Evolutionary conservation across 306 rosid species (phyloP), one percentile per base, ranked within the genome.

Genomic region (Malus asiatica): DNA sequence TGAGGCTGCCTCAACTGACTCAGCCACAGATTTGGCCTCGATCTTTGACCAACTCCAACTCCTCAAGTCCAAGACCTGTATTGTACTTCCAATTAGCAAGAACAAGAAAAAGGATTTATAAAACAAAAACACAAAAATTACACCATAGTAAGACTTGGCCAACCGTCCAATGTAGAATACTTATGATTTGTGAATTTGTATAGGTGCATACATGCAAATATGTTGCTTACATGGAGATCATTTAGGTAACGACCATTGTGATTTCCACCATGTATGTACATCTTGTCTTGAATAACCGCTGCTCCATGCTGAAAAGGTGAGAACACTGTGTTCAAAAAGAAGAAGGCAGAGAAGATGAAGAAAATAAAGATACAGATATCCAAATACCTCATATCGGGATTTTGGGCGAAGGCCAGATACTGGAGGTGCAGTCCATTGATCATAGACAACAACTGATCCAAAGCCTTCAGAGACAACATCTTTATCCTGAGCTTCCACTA

Each of bases 211-310:
- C 59, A 76, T 57, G 55, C 63, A 66, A 44, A 66, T 51, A 70
- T 75, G 81, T 67, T 79, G 79, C 97, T 90, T 83, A 93, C 98
- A 64, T 87, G 90, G 70, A 94, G 88, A 84, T 94, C 97, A 85
- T 80, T 91, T 66, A 94, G 96, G 85, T 94, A 91, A 77, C 98
- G 98, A 44, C 98, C 98, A 81, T 94, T 94, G 87, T 94, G 97
- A 83, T 91, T 94, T 86, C 98, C 98, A 33, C 98, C 98, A 87
- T 87, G 82, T 81, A 94, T 88, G 80, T 91, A 94, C 96, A 90
- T 85, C 90, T 88, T 91, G 85, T 94, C 94, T 88, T 86, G 98
- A 75, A 90, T 77, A 51, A 84, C 87, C 74, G 96, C 89, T 61
- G 97, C 96, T 83, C 93, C 98, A 83, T 94, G 98, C 98, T 93